Evolutionary conservation across 805 yeast species (phyloP), one percentile per base, ranked within the genome.

Genomic region (Cyberlindnera misumaiensis): DNA sequence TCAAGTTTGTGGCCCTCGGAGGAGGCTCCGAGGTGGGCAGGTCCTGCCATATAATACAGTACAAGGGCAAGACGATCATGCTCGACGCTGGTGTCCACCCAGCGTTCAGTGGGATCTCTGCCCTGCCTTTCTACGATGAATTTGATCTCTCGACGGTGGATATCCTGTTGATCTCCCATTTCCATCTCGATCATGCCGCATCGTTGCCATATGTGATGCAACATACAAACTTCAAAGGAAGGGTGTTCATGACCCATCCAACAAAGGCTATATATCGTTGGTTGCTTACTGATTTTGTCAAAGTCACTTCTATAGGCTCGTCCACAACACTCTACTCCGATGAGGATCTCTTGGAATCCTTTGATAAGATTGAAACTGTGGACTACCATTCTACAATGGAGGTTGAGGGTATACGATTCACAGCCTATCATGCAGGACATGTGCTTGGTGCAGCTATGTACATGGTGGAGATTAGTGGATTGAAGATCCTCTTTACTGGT

Each of bases 381-480:
- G 98, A 93, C 59, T 93, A 83, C 60, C 97, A 93, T 60, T 86
- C 97, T 4, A 93, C 98, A 0, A 75, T 87, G 47, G 97, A 93
- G 51, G 84, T 89, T 27, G 94, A 85, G 42, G 98, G 98, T 37
- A 81, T 93, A 40, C 72, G 93, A 55, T 90, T 93, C 65, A 93
- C 98, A 1, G 98, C 98, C 1, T 93, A 83, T 60, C 99, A 90
- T 64, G 99, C 99, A 7, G 99, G 99, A n/a, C 99, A 93, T 70
- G 99, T 93, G 11, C 67, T 93, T 32, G 99, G 99, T 39, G 97
- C 98, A 10, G 96, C 97, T 11, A 93, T 93, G 97, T 93, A 81
- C 60, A 80, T 93, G 48, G 76, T 93, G 35, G 99, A 93, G 60
- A 83, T 93, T 52, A 96, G 96, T 14, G 97, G 97, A 0, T 65